Evolutionary conservation across 1,284 basidiomycete genomes (phyloP).

Genomic region (Marasmius fiardii): DNA sequence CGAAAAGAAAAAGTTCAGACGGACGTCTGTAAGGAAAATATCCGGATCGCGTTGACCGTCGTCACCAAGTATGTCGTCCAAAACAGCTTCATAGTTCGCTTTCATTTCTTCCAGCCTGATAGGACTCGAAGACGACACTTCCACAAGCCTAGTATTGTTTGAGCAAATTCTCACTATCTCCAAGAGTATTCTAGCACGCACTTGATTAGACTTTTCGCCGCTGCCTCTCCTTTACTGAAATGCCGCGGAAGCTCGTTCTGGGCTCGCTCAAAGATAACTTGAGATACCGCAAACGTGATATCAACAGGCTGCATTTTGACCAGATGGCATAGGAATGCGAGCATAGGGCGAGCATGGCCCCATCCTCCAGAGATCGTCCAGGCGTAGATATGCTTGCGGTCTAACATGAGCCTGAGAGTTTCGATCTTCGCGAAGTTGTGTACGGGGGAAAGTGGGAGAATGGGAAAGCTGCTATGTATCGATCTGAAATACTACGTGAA

Average conservation of each 20-base stretch:
- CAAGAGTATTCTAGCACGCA: neutral
- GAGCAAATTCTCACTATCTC: neutral
- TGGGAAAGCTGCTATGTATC: no score
- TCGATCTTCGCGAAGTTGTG: neutral
- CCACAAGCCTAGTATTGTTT: neutral
- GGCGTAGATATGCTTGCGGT: neutral
- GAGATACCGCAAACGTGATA: neutral
- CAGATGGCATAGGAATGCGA: neutral
- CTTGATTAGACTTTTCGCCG: neutral
- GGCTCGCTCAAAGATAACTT: neutral
- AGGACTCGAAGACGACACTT: neutral
- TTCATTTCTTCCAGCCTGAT: neutral
- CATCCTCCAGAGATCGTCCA: neutral
- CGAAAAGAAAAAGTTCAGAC: neutral
- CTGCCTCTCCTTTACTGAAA: neutral
- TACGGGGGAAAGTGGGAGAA: no score
- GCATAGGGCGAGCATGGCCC: conserved; percentile 1
- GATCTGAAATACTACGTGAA: no score
- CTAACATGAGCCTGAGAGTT: neutral
- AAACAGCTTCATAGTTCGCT: neutral
- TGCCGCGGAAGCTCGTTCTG: neutral
- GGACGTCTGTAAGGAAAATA: neutral
- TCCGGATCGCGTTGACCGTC: neutral
- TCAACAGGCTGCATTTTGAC: neutral
- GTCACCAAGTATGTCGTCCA: neutral